Conservation (phyloP, 108 stramenopile genomes). For the Nitzschia putrida region DNA sequence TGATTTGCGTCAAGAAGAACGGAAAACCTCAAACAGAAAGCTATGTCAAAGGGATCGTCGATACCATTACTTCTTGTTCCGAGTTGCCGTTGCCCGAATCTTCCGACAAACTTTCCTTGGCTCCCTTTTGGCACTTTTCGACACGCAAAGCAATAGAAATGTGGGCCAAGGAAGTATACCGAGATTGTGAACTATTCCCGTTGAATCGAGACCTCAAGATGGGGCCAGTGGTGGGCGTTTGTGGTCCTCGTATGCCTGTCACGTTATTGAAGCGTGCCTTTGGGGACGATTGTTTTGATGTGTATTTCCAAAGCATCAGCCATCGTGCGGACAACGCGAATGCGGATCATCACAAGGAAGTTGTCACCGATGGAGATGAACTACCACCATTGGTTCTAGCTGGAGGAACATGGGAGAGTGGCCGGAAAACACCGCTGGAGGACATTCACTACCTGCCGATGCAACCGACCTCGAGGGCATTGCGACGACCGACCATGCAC, state of each 20-base stretch:
- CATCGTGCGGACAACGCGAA: slow-evolving; percentile 17
- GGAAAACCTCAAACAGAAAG: slow-evolving; percentile 53
- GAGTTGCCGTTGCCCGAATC: not conserved
- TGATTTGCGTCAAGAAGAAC: slow-evolving; percentile 59
- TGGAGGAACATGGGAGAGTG: slow-evolving; percentile 61
- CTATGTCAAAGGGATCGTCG: slow-evolving; percentile 44
- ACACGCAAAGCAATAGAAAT: slow-evolving; percentile 74
- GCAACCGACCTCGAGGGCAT: slow-evolving; percentile 52
- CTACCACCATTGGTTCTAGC: slow-evolving; percentile 39
- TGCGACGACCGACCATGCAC: slow-evolving; percentile 51
- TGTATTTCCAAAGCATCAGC: slow-evolving; percentile 62
- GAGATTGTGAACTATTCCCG: slow-evolving; percentile 59
- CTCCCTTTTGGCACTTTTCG: slow-evolving; percentile 69
- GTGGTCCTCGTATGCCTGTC: slow-evolving; percentile 52
- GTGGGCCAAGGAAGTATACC: slow-evolving; percentile 72
- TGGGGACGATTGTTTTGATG: slow-evolving; percentile 71
- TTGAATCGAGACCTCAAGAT: slow-evolving; percentile 45
- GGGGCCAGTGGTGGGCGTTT: slow-evolving; percentile 53
- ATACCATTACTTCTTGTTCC: slow-evolving; percentile 9
- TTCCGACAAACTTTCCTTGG: slow-evolving; percentile 20
- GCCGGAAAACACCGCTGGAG: slow-evolving; percentile 42
- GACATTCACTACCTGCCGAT: slow-evolving; percentile 72
- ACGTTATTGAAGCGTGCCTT: slow-evolving; percentile 60
- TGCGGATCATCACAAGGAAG: not conserved
- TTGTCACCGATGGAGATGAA: not conserved